phyloP scores from a whole-genome alignment of 305 asterid genomes.

The Fraxinus sp. region DNA sequence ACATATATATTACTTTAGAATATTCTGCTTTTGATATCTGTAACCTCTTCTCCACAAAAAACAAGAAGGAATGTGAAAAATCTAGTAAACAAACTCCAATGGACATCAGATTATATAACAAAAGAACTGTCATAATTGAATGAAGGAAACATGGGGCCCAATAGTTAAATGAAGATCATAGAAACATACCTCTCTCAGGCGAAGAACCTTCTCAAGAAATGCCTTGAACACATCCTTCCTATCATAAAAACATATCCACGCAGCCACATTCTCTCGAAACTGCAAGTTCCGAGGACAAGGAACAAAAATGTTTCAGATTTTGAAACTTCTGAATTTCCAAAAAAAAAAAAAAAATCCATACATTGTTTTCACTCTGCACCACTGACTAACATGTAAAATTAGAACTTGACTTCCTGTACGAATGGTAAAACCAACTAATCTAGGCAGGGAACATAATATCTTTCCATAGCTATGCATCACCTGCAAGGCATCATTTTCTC shows the following conservation, averaged over 20 bases:
- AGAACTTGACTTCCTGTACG: not conserved
- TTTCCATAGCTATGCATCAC: not conserved
- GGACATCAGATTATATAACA: slow-evolving; percentile 4
- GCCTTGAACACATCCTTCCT: slow-evolving; percentile 73
- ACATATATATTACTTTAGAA: not conserved
- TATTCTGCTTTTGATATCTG: not conserved
- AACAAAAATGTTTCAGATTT: not conserved
- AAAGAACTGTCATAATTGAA: slow-evolving; percentile 8
- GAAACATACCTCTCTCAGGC: slow-evolving; percentile 74
- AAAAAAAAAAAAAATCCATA: not conserved
- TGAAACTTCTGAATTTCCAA: not conserved
- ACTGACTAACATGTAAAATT: not conserved
- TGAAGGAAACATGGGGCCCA: slow-evolving; percentile 8
- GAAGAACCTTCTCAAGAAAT: slow-evolving; percentile 86
- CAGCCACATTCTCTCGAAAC: slow-evolving; percentile 98
- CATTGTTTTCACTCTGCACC: slow-evolving; percentile 6
- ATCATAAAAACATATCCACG: slow-evolving; percentile 88
- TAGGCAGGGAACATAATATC: not conserved
- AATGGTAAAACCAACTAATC: slow-evolving; percentile 10
- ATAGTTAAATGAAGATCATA: not conserved
- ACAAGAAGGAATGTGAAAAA: not conserved
- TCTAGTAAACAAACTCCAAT: slow-evolving; percentile 3
- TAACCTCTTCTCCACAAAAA: not conserved
- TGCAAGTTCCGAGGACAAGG: slow-evolving; percentile 40
- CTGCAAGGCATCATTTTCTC: slow-evolving; percentile 1